These are phyloP conservation scores for Diplodia mutila DNA, from an alignment of 2,329 filamentous ascomycete genomes.

Conservation along the genomic window DNA sequence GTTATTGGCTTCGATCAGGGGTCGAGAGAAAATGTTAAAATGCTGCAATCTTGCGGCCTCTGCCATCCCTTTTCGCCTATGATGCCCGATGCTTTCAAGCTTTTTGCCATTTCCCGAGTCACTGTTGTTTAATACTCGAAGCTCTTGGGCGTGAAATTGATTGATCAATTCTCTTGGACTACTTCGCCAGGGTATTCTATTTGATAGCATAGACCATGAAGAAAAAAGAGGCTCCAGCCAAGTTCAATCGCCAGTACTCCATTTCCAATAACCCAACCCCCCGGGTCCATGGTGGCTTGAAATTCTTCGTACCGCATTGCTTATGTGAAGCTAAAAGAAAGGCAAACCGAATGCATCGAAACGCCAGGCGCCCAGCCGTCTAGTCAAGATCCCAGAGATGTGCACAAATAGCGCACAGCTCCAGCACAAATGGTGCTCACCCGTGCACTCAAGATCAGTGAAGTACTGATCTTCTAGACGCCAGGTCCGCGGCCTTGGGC, in stretches of 20 bases:
- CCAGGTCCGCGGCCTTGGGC: constrained; percentile 51
- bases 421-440: not conserved
- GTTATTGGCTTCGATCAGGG: too few species aligned
- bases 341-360: not conserved
- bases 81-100: too few species aligned
- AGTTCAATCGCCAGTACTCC: not conserved
- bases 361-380: not conserved
- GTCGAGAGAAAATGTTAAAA: too few species aligned
- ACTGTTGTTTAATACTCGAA: too few species aligned
- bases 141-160: too few species aligned
- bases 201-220: not conserved
- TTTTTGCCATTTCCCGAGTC: too few species aligned
- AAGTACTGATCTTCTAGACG: constrained; percentile 26
- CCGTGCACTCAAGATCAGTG: not conserved
- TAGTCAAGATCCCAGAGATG: not conserved
- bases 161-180: not conserved
- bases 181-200: not conserved
- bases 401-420: not conserved
- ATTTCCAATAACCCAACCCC: not conserved
- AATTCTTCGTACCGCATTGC: not conserved
- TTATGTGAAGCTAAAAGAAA: not conserved
- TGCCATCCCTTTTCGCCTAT: too few species aligned
- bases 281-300: not conserved
- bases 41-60: too few species aligned
- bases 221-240: not conserved